phyloP scores from a whole-genome alignment of 768 basidiomycete genomes.

The Russula foetens region DNA sequence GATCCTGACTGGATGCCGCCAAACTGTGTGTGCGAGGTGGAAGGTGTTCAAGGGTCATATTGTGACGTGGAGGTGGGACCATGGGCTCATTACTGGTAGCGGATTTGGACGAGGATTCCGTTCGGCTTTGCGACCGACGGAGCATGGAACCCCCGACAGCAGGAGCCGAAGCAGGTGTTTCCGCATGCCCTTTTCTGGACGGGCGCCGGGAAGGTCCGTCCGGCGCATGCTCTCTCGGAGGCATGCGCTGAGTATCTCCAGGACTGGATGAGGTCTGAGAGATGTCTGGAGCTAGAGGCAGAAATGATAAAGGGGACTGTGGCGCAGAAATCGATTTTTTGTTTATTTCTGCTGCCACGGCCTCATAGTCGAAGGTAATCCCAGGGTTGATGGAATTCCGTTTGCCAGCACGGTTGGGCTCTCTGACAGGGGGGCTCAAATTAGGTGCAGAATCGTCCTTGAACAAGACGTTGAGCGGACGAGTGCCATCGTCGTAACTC shows the following conservation, averaged over 20 bases:
- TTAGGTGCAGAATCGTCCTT: constrained; percentile 20
- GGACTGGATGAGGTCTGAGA: background rate
- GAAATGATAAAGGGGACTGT: constrained; percentile 4
- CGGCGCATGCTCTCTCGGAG: background rate
- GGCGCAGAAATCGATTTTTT: constrained; percentile 4
- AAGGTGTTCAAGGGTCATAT: constrained; percentile 15
- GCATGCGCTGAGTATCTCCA: background rate
- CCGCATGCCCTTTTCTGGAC: constrained; percentile 1
- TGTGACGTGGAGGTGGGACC: constrained; percentile 21
- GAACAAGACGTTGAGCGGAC: constrained; percentile 32
- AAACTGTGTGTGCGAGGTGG: constrained; percentile 19
- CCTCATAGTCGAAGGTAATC: constrained; percentile 29
- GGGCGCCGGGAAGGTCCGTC: background rate
- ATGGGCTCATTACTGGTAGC: constrained; percentile 21
- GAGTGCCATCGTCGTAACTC: constrained; percentile 38
- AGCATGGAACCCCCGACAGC: background rate
- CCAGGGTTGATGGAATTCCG: constrained; percentile 51
- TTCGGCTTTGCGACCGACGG: constrained; percentile 1
- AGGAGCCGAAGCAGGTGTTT: background rate
- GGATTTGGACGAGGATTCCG: background rate
- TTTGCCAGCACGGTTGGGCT: constrained; percentile 35
- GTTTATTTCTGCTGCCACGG: background rate
- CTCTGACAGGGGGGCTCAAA: constrained; percentile 25
- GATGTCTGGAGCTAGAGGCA: background rate
- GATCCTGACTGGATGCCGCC: constrained; percentile 1